Conservation (phyloP, 345 rosid species). For the Cardiospermum halicacabum region DNA sequence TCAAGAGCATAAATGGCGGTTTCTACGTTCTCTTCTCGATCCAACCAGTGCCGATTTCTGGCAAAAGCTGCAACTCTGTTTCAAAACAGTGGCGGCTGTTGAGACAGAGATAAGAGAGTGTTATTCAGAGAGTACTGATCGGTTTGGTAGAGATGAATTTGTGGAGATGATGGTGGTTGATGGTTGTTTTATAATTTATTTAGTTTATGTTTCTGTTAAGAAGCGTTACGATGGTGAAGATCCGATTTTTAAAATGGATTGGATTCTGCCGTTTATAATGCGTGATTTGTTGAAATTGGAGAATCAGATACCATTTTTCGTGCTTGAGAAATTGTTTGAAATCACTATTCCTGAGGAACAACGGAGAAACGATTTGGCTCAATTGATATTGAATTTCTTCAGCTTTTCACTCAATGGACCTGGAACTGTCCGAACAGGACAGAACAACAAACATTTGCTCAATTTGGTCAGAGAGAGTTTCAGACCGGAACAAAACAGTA, state of each 20-base stretch:
- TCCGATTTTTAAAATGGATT: slow-evolving; percentile 64
- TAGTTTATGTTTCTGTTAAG: slow-evolving; percentile 41
- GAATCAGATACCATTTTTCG: slow-evolving; percentile 66
- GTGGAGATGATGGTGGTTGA: slow-evolving; percentile 70
- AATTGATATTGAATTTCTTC: slow-evolving; percentile 56
- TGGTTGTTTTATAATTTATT: slow-evolving; percentile 51
- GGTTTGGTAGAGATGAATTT: slow-evolving; percentile 35
- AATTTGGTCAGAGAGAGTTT: slow-evolving; percentile 55
- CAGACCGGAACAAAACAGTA: slow-evolving; percentile 24
- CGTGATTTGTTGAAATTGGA: slow-evolving; percentile 52
- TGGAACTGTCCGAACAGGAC: slow-evolving; percentile 21
- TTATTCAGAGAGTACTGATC: slow-evolving; percentile 52
- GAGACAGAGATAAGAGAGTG: slow-evolving; percentile 53
- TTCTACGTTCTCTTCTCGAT: slow-evolving; percentile 38
- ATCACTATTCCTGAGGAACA: slow-evolving; percentile 32
- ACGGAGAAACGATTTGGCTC: slow-evolving; percentile 26
- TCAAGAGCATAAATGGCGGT: slow-evolving; percentile 80
- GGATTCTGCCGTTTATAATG: slow-evolving; percentile 68
- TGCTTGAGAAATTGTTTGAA: slow-evolving; percentile 58
- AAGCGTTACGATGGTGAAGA: slow-evolving; percentile 41
- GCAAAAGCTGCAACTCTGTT: slow-evolving; percentile 25
- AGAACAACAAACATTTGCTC: slow-evolving; percentile 51
- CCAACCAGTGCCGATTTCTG: slow-evolving; percentile 19
- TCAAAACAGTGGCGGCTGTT: slow-evolving; percentile 31
- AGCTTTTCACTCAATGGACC: slow-evolving; percentile 42